Conservation (phyloP, 176 grass and related monocot species). For the Chrysopogon serrulatus region DNA sequence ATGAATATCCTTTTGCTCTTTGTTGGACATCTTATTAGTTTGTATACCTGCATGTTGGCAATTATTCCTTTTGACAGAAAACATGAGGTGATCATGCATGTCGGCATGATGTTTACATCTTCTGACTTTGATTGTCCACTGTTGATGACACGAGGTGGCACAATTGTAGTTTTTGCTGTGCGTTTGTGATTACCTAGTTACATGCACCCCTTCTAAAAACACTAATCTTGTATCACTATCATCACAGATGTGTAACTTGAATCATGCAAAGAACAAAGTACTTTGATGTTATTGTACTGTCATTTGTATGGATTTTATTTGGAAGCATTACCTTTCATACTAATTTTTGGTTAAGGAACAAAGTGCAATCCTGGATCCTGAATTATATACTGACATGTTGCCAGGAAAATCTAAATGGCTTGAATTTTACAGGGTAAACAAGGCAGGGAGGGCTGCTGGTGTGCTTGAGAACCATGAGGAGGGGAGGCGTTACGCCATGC, state of each 20-base stretch:
- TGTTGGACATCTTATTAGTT: background rate
- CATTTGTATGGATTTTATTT: background rate
- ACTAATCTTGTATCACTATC: background rate
- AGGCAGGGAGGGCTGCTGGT: slow-evolving; percentile 60
- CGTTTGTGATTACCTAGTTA: background rate
- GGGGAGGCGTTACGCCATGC: slow-evolving; percentile 58
- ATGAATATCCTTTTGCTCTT: background rate
- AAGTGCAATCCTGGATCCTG: background rate
- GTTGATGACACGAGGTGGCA: background rate
- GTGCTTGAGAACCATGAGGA: slow-evolving; percentile 78
- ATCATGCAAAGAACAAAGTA: background rate
- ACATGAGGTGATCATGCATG: background rate
- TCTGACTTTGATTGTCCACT: background rate
- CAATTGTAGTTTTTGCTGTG: background rate
- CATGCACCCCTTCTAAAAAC: background rate
- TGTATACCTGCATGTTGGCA: background rate
- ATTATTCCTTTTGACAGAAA: background rate
- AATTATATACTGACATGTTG: background rate
- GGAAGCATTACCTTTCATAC: background rate
- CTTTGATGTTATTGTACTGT: background rate
- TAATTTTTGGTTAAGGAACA: background rate
- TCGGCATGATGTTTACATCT: background rate
- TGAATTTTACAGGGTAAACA: slow-evolving; percentile 61
- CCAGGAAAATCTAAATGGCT: background rate
- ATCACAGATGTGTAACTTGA: background rate